Evolutionary conservation across 2,329 filamentous ascomycete species (phyloP), one percentile per base, ranked within the genome.

Genomic region (Fusarium succisae): DNA sequence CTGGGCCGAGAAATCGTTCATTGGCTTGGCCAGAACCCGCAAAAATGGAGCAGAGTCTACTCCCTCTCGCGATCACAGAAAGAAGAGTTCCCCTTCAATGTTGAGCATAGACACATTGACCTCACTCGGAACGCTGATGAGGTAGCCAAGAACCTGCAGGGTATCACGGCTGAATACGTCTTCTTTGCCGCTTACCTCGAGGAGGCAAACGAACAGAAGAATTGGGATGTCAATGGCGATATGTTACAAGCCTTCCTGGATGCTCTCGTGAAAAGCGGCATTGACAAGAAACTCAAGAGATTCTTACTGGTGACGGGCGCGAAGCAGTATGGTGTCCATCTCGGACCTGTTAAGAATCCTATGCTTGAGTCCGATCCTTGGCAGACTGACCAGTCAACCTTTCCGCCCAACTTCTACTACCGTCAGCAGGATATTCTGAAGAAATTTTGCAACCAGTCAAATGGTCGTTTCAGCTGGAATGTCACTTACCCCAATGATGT

Each of bases 391-490:
- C 38, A 63, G 28, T 56, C 64, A 6, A 39, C 44, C 2, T 69
- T 69, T n/a, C 66, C 64, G 4, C 66, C 66, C 6, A 69, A 69
- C 44, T 69, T 69, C 15, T 69, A 69, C 22, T 69, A 69, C 12
- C 66, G 64, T 7, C 63, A 66, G 28, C 63, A 66, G 18, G 58
- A 63, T 32, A 63, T 63, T 2, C 22, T 66, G 4, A 63, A 55
- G 24, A 6, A 26, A 0, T 66, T 66, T 8, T 66, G 58, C 17
- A 24, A 55, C 1, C 41, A 66, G 15, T 24, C 26, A 10, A 35
- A 41, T 2, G 59, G 48, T 8, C 41, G 24, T 1, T 8, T 32
- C 1, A 17, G 47, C 9, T 66, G 63, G 63, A 66, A 69, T 20
- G 66, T 69, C 5, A 69, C 66, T 0, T 69, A 69, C 20, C 50